Conservation (phyloP, 805 yeast species). For the Candida oleophila region DNA sequence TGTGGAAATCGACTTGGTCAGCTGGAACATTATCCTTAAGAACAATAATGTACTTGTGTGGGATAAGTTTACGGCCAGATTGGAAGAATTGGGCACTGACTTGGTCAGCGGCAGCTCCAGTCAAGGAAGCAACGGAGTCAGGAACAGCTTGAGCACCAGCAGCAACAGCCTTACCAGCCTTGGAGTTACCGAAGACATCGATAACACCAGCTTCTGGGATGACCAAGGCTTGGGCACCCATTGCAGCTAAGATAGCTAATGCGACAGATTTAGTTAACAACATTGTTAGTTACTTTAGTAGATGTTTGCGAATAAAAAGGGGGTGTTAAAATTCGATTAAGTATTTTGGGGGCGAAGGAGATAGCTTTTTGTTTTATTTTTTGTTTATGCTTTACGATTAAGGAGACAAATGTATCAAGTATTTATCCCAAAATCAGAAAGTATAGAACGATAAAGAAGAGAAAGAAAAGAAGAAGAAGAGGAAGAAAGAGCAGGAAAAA, state of each 20-base stretch:
- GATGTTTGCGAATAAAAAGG: background rate
- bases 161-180: background rate
- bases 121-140: conserved; percentile 8
- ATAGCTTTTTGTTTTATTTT: background rate
- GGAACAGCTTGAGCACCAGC: background rate
- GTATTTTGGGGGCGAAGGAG: background rate
- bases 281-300: conserved; percentile 18
- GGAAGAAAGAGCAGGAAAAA: background rate
- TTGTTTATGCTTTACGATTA: background rate
- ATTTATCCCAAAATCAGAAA: background rate
- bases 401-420: background rate
- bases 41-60: conserved; percentile 81
- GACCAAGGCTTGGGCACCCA: conserved; percentile 50
- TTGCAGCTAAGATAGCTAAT: conserved; percentile 39
- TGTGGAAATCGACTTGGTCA: conserved; percentile 62
- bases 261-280: conserved; percentile 42
- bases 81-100: conserved; percentile 48
- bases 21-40: conserved; percentile 64
- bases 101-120: conserved; percentile 11
- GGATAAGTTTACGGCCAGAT: conserved; percentile 50
- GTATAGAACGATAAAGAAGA: conserved; percentile 1
- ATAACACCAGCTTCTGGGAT: conserved; percentile 53
- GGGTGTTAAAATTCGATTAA: background rate
- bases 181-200: conserved; percentile 28
- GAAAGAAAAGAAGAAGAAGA: background rate